Conservation (phyloP, 768 basidiomycete genomes). For the Cystobasidium onofrii region DNA sequence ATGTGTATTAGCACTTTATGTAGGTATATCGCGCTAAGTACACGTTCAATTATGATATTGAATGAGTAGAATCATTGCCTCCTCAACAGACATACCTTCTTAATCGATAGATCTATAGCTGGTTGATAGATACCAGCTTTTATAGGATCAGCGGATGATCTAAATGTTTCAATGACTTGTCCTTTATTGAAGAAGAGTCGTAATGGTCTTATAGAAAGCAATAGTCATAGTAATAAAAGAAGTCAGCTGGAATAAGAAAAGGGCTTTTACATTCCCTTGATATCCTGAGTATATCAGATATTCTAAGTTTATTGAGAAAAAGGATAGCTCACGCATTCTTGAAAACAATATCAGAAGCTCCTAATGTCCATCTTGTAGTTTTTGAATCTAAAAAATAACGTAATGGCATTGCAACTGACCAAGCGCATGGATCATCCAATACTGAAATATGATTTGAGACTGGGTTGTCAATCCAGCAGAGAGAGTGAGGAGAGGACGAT, state of each 20-base stretch:
- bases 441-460: conserved; percentile 32
- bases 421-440: conserved; percentile 30
- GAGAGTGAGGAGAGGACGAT: too few relatives aligned
- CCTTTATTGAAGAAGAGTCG: conserved; percentile 25
- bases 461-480: too few relatives aligned
- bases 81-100: conserved; percentile 24
- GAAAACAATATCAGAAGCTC: conserved; percentile 31
- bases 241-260: too few relatives aligned
- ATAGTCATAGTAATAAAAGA: too few relatives aligned
- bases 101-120: conserved; percentile 29
- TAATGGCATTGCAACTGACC: conserved; percentile 1
- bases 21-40: too few relatives aligned
- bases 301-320: background rate
- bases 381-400: conserved; percentile 14
- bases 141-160: conserved; percentile 2
- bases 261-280: too few relatives aligned
- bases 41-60: too few relatives aligned
- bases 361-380: conserved; percentile 32
- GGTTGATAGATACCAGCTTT: conserved; percentile 32
- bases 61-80: too few relatives aligned
- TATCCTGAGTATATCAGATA: background rate
- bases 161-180: conserved; percentile 32
- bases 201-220: background rate
- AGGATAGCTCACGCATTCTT: conserved; percentile 19
- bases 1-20: too few relatives aligned